Evolutionary conservation across 306 rosid species (phyloP), one percentile per base, ranked within the genome.

Genomic region (Sicyos baderoa): DNA sequence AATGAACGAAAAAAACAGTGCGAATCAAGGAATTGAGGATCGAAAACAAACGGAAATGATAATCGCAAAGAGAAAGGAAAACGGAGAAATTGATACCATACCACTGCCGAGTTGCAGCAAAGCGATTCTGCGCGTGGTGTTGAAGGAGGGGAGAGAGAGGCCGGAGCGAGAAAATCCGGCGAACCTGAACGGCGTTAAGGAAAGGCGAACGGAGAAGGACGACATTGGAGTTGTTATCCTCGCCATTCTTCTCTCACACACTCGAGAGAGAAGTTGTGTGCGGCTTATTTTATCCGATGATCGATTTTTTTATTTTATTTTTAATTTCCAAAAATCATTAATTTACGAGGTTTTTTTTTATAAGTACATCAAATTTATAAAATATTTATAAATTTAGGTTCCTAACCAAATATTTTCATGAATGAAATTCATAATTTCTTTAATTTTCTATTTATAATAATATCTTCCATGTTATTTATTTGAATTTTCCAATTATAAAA

Each of bases 151-250:
- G 75, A 82, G 63, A 68, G 86, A 78, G 25, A 83, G 83, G 27
- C 76, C 62, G 22, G 70, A 62, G 53, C 84, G 93, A 74, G 88
- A 71, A 47, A 72, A 74, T 25, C 77, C 72, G 7, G 84, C 51
- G 81, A 83, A 78, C 45, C 76, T 73, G 23, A 85, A 68, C n/a
- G 89, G 76, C 22, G 93, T 82, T 68, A 89, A 86, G 44, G 44
- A 37, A 37, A 9, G 44, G 44, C 44, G 44, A 37, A 37, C 44
- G 9, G 44, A 57, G 93, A 82, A 85, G 51, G 93, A 86, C 32
- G 97, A 95, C 91, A 86, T 84, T 14, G 90, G 96, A 53, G 84
- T 75, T n/a, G n/a, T n/a, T 55, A 82, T 78, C 81, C 88, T 77
- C 80, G 82, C 95, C 89, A 81, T 82, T 53, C 57, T 52, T 49